Evolutionary conservation across 768 basidiomycete genomes (phyloP), one percentile per base, ranked within the genome.

Genomic region (Terana coerulea): DNA sequence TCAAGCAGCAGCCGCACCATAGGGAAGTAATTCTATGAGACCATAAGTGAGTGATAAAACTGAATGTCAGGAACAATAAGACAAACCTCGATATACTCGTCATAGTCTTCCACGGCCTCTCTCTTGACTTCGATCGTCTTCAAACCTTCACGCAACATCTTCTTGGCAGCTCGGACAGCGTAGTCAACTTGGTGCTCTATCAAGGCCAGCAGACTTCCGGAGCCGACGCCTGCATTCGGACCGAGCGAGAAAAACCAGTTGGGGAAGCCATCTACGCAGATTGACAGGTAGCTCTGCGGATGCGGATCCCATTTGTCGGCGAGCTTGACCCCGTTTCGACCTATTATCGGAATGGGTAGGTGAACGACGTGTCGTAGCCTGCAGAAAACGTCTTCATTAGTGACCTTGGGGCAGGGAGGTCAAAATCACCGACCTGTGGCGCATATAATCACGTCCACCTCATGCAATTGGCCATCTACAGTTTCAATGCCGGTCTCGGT

Each of bases 261-360:
- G n/a, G 86, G 85, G 65, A 86, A 85, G 7, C 78, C 81, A 41
- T 83, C 78, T 17, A 80, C 73, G 19, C 77, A 75, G 28, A 85
- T 61, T 6, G 78, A 72, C 5, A 87, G 71, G 63, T 88, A 88
- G 3, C 80, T 76, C 10, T 65, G 64, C 2, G 84, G 81, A 56
- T 80, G 71, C 3, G 82, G 79, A 1, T 64, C 69, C 64, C 78
- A 83, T 49, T 75, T 74, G n/a, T 79, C 72, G 47, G 73, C 72
- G 4, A 87, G 66, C 46, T 76, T 70, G 8, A 74, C 57, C 2
- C 83, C 81, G 19, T 72, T 65, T 11, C 79, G 76, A 5, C 82
- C 81, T 47, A 81, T 64, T 57, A 86, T 68, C 29, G 75, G 61
- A 80, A 81, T 15, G 73, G 71, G 17, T 70, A 70, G 29, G 69